These are phyloP conservation scores for Narthecium ossifragum DNA, from an alignment of 106 monocot species.

Conservation along the genomic window DNA sequence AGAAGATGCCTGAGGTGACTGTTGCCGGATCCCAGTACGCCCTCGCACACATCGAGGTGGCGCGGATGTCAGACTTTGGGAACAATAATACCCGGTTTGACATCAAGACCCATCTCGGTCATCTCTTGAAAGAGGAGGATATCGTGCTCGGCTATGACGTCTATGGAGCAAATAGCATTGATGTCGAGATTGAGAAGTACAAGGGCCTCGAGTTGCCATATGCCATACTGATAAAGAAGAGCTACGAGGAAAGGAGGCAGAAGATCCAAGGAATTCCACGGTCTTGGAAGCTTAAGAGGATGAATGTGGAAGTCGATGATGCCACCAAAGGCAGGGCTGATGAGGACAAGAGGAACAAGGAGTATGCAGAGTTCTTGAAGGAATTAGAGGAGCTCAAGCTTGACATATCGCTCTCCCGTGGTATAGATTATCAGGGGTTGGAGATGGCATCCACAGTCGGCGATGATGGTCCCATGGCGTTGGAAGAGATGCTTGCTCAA, in stretches of 20 bases:
- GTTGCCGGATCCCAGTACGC: constrained; percentile 48
- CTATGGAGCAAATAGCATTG: constrained; percentile 63
- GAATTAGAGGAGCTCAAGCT: constrained; percentile 68
- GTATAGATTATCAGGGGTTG: constrained; percentile 52
- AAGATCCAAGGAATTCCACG: constrained; percentile 40
- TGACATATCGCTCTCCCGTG: constrained; percentile 58
- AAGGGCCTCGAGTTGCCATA: constrained; percentile 42
- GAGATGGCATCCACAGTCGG: constrained; percentile 64
- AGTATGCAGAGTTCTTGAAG: constrained; percentile 70
- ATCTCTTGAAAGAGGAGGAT: constrained; percentile 64
- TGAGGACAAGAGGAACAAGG: constrained; percentile 57
- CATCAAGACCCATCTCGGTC: constrained; percentile 69
- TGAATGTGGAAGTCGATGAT: constrained; percentile 60
- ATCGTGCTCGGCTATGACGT: constrained; percentile 82
- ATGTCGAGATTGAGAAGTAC: constrained; percentile 56
- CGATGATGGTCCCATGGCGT: constrained; percentile 51
- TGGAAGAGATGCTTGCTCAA: constrained; percentile 71
- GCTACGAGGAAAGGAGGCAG: constrained; percentile 61
- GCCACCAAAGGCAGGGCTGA: constrained; percentile 25
- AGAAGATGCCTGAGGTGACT: constrained; percentile 24
- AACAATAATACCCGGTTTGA: constrained; percentile 50
- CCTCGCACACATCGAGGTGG: constrained; percentile 55
- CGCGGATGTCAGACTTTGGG: constrained; percentile 72
- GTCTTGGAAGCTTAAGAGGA: constrained; percentile 69
- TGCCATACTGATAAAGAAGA: constrained; percentile 77